Evolutionary conservation across 2,329 filamentous ascomycete genomes (phyloP).

Genomic region (Aspergillus fumigatiaffinis): DNA sequence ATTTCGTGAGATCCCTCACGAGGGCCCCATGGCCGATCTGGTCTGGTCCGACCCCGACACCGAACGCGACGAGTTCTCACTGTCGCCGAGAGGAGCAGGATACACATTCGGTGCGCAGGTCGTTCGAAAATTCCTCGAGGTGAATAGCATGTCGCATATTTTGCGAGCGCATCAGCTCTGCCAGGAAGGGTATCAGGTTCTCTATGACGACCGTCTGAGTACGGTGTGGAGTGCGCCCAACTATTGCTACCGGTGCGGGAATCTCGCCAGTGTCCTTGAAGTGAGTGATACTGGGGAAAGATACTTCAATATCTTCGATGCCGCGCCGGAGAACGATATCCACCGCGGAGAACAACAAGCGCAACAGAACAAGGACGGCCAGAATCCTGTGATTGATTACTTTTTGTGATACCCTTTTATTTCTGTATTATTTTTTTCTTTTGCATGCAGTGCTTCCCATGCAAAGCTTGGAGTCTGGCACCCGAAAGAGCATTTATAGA

Average conservation of each 20-base stretch:
- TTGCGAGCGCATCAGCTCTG: constrained; percentile 96
- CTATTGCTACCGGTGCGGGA: constrained; percentile 92
- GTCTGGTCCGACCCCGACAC: constrained; percentile 98
- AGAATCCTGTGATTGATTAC: constrained; percentile 66
- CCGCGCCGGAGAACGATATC: constrained; percentile 85
- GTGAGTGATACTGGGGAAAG: constrained; percentile 89
- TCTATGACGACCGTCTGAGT: constrained; percentile 90
- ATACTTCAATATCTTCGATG: constrained; percentile 97
- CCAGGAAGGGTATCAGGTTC: constrained; percentile 94
- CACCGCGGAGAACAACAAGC: constrained; percentile 78
- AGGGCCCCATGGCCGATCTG: constrained; percentile 98
- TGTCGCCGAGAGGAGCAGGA: constrained; percentile 87
- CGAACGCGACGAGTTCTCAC: constrained; percentile 94
- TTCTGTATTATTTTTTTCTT: constrained; percentile 9
- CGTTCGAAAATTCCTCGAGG: constrained; percentile 94
- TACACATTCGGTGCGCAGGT: constrained; percentile 98
- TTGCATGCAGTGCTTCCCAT: constrained; percentile 6
- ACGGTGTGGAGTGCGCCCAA: constrained; percentile 99
- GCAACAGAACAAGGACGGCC: constrained; percentile 64
- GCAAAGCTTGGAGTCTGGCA: constrained; percentile 26
- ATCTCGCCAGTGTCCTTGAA: constrained; percentile 94
- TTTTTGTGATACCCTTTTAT: constrained; percentile 57
- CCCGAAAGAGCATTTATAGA: constrained; percentile 25
- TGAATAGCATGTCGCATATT: constrained; percentile 97
- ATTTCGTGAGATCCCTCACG: constrained; percentile 96